Conservation (phyloP, 139 green algal species). For the Parachlorella kessleri region DNA sequence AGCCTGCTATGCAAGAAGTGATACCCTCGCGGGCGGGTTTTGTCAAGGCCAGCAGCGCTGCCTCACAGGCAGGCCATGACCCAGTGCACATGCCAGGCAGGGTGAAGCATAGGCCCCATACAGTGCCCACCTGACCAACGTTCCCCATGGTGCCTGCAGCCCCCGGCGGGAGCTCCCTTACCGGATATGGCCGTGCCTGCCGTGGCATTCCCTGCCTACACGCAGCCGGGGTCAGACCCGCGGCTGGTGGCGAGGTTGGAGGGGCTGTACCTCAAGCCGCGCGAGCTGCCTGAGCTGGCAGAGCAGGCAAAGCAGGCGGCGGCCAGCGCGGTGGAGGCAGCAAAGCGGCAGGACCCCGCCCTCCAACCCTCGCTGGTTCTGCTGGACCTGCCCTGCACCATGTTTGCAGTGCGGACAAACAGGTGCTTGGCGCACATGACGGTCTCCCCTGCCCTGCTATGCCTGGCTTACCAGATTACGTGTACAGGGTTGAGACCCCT, state of each 20-base stretch:
- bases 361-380: conserved; percentile 43
- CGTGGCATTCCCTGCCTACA: conserved; percentile 36
- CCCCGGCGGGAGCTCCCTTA: conserved; percentile 27
- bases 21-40: neutral
- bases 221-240: conserved; percentile 30
- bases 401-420: conserved; percentile 56
- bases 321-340: conserved; percentile 21
- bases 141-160: conserved; percentile 26
- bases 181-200: conserved; percentile 46
- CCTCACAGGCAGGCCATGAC: no score
- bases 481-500: no score
- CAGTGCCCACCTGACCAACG: no score
- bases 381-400: conserved; percentile 71
- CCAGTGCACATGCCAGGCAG: no score
- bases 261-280: conserved; percentile 41
- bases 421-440: conserved; percentile 35
- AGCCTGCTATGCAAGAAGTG: neutral
- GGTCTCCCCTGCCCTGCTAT: no score
- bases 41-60: neutral
- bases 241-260: conserved; percentile 19
- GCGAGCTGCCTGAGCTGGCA: conserved; percentile 42
- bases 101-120: no score
- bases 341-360: conserved; percentile 37
- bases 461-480: no score
- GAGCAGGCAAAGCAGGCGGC: conserved; percentile 25